These are phyloP conservation scores for Stagonosporopsis tanaceti DNA, from an alignment of 2,329 filamentous ascomycete genomes.

Conservation along the genomic window DNA sequence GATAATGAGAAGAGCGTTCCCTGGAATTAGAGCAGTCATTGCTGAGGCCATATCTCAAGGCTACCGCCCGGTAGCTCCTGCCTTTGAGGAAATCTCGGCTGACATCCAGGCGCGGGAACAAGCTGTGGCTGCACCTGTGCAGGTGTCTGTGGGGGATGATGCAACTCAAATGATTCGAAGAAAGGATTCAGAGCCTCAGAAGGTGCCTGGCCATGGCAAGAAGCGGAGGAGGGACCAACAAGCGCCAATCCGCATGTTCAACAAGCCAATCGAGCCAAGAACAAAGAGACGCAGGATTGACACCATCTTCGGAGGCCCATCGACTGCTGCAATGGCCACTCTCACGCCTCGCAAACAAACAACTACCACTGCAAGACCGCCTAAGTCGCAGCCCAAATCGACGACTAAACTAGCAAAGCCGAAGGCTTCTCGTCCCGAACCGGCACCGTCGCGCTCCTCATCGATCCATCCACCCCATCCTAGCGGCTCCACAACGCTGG, in stretches of 20 bases:
- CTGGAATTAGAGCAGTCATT: slow-evolving; percentile 22
- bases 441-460: not conserved
- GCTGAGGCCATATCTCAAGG: slow-evolving; percentile 16
- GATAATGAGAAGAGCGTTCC: not conserved
- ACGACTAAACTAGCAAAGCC: not conserved
- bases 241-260: slow-evolving; percentile 4
- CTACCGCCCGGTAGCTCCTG: slow-evolving; percentile 5
- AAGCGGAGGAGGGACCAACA: not conserved
- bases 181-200: not conserved
- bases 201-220: not conserved
- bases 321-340: not conserved
- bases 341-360: not conserved
- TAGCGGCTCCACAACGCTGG: slow-evolving; percentile 29
- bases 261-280: not conserved
- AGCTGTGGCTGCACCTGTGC: not conserved
- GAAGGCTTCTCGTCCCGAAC: not conserved
- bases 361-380: not conserved
- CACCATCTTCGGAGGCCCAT: not conserved
- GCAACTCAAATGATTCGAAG: not conserved
- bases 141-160: not conserved
- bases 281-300: slow-evolving; percentile 13
- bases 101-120: slow-evolving; percentile 9
- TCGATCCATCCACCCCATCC: slow-evolving; percentile 6
- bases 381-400: not conserved
- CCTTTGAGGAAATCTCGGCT: slow-evolving; percentile 11